Conservation (phyloP, 306 rosid genomes). For the Geum urbanum region DNA sequence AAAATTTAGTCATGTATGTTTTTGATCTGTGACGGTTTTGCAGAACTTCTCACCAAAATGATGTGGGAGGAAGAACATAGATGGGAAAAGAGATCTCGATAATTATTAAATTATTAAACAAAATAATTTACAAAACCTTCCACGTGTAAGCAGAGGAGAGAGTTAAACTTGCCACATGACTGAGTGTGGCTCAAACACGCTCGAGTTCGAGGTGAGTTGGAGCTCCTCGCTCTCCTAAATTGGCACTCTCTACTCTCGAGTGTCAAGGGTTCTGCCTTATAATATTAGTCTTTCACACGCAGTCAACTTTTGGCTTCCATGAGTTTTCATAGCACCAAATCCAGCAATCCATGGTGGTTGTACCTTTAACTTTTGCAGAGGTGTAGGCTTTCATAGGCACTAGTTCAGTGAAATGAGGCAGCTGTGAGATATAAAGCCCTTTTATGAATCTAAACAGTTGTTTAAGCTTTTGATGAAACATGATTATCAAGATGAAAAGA, state of each 20-base stretch:
- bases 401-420: not conserved
- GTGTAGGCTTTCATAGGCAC: not conserved
- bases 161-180: no score
- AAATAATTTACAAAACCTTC: no score
- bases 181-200: no score
- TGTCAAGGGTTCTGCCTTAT: not conserved
- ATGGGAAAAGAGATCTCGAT: no score
- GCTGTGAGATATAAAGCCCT: not conserved
- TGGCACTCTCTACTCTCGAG: not conserved
- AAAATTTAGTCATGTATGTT: no score
- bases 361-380: not conserved
- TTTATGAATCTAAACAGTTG: not conserved
- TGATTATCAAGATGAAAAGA: not conserved
- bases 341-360: not conserved
- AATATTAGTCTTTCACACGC: not conserved
- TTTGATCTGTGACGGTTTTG: no score
- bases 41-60: no score
- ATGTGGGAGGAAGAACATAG: no score
- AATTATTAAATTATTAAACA: no score
- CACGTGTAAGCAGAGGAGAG: no score
- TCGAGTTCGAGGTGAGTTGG: no score
- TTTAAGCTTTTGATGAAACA: conserved; percentile 2
- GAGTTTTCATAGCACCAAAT: not conserved
- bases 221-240: no score
- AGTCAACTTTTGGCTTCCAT: not conserved